phyloP scores from a whole-genome alignment of 768 basidiomycete species.

The Suillus luteus region DNA sequence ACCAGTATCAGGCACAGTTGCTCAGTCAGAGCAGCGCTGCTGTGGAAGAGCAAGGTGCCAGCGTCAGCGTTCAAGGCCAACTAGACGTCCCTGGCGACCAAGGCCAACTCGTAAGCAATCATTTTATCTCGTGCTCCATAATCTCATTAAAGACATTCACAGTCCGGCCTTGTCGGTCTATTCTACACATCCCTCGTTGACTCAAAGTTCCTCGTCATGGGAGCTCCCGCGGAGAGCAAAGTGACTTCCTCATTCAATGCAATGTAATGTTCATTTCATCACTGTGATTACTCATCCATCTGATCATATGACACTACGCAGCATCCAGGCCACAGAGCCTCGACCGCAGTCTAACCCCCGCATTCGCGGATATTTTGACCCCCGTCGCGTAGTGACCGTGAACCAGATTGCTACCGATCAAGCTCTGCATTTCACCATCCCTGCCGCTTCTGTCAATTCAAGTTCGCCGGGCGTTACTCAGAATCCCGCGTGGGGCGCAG shows the following conservation, averaged over 20 bases:
- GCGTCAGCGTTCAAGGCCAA: conserved; percentile 27
- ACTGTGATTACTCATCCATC: neutral
- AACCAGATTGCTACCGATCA: conserved; percentile 37
- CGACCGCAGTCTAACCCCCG: conserved; percentile 20
- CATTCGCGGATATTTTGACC: conserved; percentile 36
- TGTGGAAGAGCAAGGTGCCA: conserved; percentile 16
- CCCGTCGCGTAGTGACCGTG: conserved; percentile 31
- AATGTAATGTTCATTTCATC: conserved; percentile 29
- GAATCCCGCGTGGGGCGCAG: conserved; percentile 28
- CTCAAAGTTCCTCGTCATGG: conserved; percentile 35
- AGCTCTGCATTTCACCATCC: conserved; percentile 27
- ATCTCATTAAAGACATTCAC: neutral
- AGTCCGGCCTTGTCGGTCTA: conserved; percentile 36
- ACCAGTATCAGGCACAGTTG: conserved; percentile 42
- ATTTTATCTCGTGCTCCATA: neutral
- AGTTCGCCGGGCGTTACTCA: conserved; percentile 11
- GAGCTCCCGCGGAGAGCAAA: conserved; percentile 33
- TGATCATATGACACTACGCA: conserved; percentile 10
- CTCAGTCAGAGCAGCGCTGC: conserved; percentile 30
- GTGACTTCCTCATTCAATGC: conserved; percentile 42
- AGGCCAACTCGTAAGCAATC: conserved; percentile 28
- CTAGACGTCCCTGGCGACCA: conserved; percentile 31
- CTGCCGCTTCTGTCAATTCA: conserved; percentile 19
- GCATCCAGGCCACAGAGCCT: conserved; percentile 34
- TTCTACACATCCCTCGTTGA: conserved; percentile 41